Conservation (phyloP, 1,284 basidiomycete genomes). For the Ganoderma multipileum region DNA sequence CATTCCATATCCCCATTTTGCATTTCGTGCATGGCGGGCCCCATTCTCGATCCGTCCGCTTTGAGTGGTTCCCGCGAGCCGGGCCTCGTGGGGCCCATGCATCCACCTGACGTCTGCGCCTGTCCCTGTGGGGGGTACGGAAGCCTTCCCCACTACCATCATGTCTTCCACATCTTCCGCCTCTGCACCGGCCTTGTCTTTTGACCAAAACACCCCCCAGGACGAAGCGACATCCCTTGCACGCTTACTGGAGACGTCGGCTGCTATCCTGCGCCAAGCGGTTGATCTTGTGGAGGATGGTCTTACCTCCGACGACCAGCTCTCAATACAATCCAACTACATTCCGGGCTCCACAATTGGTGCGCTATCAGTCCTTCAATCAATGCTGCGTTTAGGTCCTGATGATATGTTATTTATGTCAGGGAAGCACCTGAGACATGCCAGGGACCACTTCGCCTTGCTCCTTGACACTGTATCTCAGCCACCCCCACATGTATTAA, state of each 20-base stretch:
- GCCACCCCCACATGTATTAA: slow-evolving; percentile 60
- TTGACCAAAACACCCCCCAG: slow-evolving; percentile 7
- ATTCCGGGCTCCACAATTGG: slow-evolving; percentile 86
- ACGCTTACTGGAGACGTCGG: slow-evolving; percentile 69
- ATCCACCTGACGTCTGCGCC: slow-evolving; percentile 27
- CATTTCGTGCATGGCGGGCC: neutral
- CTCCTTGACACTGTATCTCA: slow-evolving; percentile 62
- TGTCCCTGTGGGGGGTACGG: slow-evolving; percentile 13
- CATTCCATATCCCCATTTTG: slow-evolving; percentile 10
- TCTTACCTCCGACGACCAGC: slow-evolving; percentile 70
- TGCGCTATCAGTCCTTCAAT: slow-evolving; percentile 37
- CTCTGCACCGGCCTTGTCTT: slow-evolving; percentile 9
- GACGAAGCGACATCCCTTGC: slow-evolving; percentile 44
- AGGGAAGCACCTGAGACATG: slow-evolving; percentile 87
- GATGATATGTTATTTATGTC: slow-evolving; percentile 2
- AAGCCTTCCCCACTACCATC: slow-evolving; percentile 13
- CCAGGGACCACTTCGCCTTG: slow-evolving; percentile 78
- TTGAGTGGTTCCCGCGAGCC: slow-evolving; percentile 11
- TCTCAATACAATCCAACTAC: slow-evolving; percentile 68
- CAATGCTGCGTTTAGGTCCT: neutral
- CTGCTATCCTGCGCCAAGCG: slow-evolving; percentile 70
- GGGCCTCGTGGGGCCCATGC: slow-evolving; percentile 27
- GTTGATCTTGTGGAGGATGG: slow-evolving; percentile 71
- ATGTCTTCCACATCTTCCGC: slow-evolving; percentile 24
- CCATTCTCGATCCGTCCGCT: neutral